Evolutionary conservation across 306 rosid species (phyloP).

Genomic region (Malus asiatica): DNA sequence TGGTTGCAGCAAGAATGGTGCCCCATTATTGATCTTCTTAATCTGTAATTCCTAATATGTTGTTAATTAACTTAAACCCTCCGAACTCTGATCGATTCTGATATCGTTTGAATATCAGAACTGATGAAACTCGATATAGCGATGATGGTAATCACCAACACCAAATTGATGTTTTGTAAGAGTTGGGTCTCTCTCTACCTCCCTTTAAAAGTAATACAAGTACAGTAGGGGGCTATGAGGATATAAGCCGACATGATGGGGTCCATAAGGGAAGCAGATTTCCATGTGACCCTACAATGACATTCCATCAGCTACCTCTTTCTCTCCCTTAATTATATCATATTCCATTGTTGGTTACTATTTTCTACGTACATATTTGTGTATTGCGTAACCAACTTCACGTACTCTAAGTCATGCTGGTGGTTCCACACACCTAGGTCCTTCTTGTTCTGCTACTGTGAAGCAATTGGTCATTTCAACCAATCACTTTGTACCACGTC

Average conservation of each 20-base stretch:
- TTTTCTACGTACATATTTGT: constrained; percentile 66
- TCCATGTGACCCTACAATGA: constrained; percentile 88
- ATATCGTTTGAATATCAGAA: not conserved
- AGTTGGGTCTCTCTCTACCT: constrained; percentile 18
- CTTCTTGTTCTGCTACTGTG: constrained; percentile 12
- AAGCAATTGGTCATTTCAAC: not conserved
- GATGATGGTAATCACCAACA: not conserved
- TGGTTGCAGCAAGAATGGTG: constrained; percentile 99
- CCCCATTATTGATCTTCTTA: constrained; percentile 40
- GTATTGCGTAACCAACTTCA: constrained; percentile 55
- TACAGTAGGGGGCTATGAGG: constrained; percentile 1
- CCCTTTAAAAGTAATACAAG: constrained; percentile 30
- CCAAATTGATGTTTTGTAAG: constrained; percentile 3
- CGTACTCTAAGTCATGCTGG: constrained; percentile 33
- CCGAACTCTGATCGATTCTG: not conserved
- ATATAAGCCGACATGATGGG: constrained; percentile 52
- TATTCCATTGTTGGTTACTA: constrained; percentile 1
- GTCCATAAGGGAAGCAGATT: constrained; percentile 37
- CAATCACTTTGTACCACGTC: not conserved
- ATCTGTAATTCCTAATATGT: not conserved
- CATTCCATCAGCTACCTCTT: constrained; percentile 47
- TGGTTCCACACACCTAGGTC: constrained; percentile 35
- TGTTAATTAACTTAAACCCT: not conserved
- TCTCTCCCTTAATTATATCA: constrained; percentile 7
- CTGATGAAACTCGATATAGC: not conserved